Evolutionary conservation across 1,284 basidiomycete genomes (phyloP), one percentile per base, ranked within the genome.

Genomic region (Melampsora americana): DNA sequence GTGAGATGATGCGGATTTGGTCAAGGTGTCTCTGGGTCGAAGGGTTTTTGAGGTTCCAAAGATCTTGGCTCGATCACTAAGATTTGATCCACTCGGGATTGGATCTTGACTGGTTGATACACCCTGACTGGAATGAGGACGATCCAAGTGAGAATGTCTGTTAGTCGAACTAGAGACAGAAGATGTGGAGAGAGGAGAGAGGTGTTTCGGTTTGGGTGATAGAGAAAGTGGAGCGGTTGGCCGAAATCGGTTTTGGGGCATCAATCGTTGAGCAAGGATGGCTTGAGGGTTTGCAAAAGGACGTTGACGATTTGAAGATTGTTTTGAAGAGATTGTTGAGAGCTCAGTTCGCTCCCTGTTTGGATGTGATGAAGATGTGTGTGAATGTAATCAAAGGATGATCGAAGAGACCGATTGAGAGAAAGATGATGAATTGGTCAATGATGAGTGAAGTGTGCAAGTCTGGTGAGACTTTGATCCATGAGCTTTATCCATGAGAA

Each of bases 321-420:
- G 42, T 28, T 75, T 75, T 20, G 64, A 75, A 2, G 73, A 76
- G 18, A 35, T 35, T 14, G 73, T 76, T 32, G 66, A 65, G 42
- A 76, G 66, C 69, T 76, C 73, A 32, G 73, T 76, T 44, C 73
- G 42, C 48, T 76, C 73, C 30, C 73, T 76, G 39, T 28, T 42
- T n/a, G 16, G 14, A 66, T 11, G 48, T 42, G 46, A 39, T n/a
- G 30, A 44, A 59, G 20, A 48, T n/a, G n/a, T n/a, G n/a, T n/a
- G 26, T 60, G 18, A 46, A 46, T 32, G 12, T 30, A 16, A 66
- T 9, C 26, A 18, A 48, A 26, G 23, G 61, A 50, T 61, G 50
- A 18, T 12, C 20, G 23, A 28, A 50, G 66, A 50, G 2, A 53
- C 14, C 28, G 30, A 32, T n/a, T 44, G 18, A 9, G 42, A 28